Base-by-base conservation (phyloP, 1,284 basidiomycete genomes). In the Pyrrhoderma lamaoense region DNA sequence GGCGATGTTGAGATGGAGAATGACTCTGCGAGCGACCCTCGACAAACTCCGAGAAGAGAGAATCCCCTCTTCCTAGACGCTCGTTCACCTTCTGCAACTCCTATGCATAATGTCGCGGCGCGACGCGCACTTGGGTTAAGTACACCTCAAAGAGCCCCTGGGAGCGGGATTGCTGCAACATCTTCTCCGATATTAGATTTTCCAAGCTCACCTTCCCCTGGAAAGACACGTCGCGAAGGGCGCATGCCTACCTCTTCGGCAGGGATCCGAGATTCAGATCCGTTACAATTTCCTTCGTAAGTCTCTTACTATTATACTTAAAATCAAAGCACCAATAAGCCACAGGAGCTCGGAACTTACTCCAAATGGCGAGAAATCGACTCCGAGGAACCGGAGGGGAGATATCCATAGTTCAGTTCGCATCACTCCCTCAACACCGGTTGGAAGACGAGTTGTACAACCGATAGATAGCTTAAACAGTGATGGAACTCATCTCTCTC, bases 361-460 rank as follows among this genome's bases (percentile, higher is more conserved):
- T 3, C 45, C 54, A 8, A 22, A 73, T 35, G 65, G 63, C 8
- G 64, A 68, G 19, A 67, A 72, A 1, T 78, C 77, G 2, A 81
- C 85, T n/a, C 75, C 77, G n/a, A 79, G 73, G 62, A 83, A 82
- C 56, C 74, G 82, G 31, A 77, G 89, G 47, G 89, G 89, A 1
- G 89, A 93, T 61, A 91, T 93, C 37, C 88, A 92, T 63, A 87
- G 88, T 1, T 82, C 84, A 3, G 68, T 83, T 39, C 77, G 78
- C 8, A 61, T 82, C 42, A 84, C 84, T 0, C 85, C 87, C 0
- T 74, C 38, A 7, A 5, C 38, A 7, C 16, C 38, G 4, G 38
- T 14, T 22, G 5, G 64, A 43, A 71, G 70, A 45, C 68, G 70
- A 43, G 56, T 64, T 34, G 62, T 57, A 43, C 60, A 61, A 44